Evolutionary conservation across 441 rosid species (phyloP).

Genomic region (Geranium incanum): DNA sequence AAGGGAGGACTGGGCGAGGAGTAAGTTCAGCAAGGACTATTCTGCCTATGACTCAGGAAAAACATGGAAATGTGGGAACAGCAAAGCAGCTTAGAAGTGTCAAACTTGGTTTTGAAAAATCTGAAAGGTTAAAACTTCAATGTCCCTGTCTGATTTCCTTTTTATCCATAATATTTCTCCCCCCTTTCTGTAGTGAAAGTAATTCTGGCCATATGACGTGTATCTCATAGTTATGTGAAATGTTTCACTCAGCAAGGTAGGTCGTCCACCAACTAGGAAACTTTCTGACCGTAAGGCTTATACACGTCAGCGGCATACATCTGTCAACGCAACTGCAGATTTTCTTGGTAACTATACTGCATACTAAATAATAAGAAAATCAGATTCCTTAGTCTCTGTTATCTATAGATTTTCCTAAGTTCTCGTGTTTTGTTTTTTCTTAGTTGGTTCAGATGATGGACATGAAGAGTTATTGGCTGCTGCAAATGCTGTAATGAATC

Average conservation of each 20-base stretch:
- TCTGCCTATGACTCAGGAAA: constrained; percentile 54
- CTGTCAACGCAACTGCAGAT: constrained; percentile 55
- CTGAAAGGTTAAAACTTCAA: constrained; percentile 51
- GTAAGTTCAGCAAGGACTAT: constrained; percentile 54
- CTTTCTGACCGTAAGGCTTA: constrained; percentile 93
- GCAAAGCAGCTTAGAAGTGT: constrained; percentile 85
- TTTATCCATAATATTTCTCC: constrained; percentile 13
- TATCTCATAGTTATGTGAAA: constrained; percentile 29
- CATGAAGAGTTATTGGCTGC: constrained; percentile 92
- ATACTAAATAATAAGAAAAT: constrained; percentile 14
- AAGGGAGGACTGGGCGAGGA: constrained; percentile 79
- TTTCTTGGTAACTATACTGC: constrained; percentile 65
- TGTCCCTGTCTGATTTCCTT: constrained; percentile 16
- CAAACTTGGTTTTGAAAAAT: constrained; percentile 72
- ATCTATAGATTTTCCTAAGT: constrained; percentile 16
- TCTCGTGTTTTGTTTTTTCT: constrained; percentile 28
- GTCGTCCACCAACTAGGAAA: constrained; percentile 91
- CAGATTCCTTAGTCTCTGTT: background rate
- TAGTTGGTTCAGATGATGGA: constrained; percentile 83
- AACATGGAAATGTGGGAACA: constrained; percentile 63
- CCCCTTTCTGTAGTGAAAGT: constrained; percentile 9
- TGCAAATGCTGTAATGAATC: constrained; percentile 62
- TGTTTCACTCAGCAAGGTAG: constrained; percentile 57
- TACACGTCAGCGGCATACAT: constrained; percentile 64
- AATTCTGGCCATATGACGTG: constrained; percentile 11